Conservation (phyloP, 305 asterid species). For the Euphrasia arctica region DNA sequence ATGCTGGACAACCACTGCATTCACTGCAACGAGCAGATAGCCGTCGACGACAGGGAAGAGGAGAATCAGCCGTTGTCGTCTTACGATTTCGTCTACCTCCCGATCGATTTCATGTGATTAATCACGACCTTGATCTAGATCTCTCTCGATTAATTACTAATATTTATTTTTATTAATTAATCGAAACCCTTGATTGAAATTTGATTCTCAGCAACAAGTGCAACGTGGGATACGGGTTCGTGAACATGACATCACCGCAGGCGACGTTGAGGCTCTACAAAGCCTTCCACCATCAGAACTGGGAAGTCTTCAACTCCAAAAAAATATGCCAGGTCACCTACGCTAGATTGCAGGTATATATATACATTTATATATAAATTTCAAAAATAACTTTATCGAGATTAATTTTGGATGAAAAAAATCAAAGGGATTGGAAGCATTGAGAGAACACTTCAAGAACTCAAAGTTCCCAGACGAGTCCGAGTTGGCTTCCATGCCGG, state of each 20-base stretch:
- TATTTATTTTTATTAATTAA: too few relatives aligned
- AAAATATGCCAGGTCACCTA: conserved; percentile 92
- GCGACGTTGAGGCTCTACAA: conserved; percentile 87
- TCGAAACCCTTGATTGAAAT: neutral
- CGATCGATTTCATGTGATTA: conserved; percentile 83
- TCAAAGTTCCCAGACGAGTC: conserved; percentile 86
- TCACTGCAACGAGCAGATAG: conserved; percentile 90
- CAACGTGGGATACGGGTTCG: conserved; percentile 98
- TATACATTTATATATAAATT: too few relatives aligned
- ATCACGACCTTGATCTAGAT: neutral
- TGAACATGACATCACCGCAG: conserved; percentile 97
- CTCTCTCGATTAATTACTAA: neutral
- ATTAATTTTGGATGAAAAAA: neutral
- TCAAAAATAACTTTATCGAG: too few relatives aligned
- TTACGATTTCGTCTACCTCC: conserved; percentile 93
- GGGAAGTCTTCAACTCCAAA: conserved; percentile 96
- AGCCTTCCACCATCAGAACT: conserved; percentile 85
- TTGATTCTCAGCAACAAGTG: conserved; percentile 65
- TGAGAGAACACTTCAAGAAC: conserved; percentile 90
- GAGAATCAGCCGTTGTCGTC: conserved; percentile 68
- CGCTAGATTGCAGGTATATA: conserved; percentile 81
- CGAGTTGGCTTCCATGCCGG: conserved; percentile 89
- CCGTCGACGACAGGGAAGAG: conserved; percentile 41
- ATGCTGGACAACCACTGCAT: conserved; percentile 99
- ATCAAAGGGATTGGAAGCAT: conserved; percentile 69